Evolutionary conservation across 805 yeast species (phyloP).

Genomic region (Monosporozyma aerobia): DNA sequence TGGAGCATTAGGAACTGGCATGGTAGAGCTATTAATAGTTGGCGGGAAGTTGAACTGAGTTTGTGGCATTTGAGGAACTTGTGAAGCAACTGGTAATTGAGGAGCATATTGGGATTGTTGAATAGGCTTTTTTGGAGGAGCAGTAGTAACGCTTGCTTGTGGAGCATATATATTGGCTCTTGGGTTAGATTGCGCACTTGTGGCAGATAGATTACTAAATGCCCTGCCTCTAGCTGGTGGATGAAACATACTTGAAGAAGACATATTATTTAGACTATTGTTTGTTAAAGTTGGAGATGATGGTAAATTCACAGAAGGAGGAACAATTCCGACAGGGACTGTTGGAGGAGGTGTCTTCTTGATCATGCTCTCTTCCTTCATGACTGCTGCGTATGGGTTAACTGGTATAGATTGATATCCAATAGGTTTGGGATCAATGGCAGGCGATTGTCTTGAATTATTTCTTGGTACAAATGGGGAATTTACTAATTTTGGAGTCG

Average conservation of each 20-base stretch:
- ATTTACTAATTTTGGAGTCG: slow-evolving; percentile 10
- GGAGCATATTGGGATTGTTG: slow-evolving; percentile 1
- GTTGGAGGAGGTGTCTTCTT: neutral
- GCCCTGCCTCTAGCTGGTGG: slow-evolving; percentile 1
- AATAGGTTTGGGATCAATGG: neutral
- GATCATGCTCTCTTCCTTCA: neutral
- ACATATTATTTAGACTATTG: slow-evolving; percentile 1
- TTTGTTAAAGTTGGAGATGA: neutral
- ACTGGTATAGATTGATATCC: slow-evolving; percentile 1
- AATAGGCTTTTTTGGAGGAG: neutral
- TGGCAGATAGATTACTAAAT: slow-evolving; percentile 1
- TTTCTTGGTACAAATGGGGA: slow-evolving; percentile 2
- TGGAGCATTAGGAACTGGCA: neutral
- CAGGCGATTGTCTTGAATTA: neutral
- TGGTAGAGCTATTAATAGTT: neutral
- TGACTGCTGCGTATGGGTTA: slow-evolving; percentile 12
- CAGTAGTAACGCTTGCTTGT: neutral
- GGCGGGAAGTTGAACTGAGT: neutral
- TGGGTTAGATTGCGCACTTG: neutral
- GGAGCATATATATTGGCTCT: slow-evolving; percentile 1
- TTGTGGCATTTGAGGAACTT: neutral
- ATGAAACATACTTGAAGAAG: neutral
- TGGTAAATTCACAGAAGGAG: slow-evolving; percentile 8
- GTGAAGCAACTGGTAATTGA: neutral
- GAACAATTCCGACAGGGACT: slow-evolving; percentile 5